These are phyloP conservation scores for Azolla pinnata DNA, from an alignment of 75 land plant genomes.

Conservation along the genomic window DNA sequence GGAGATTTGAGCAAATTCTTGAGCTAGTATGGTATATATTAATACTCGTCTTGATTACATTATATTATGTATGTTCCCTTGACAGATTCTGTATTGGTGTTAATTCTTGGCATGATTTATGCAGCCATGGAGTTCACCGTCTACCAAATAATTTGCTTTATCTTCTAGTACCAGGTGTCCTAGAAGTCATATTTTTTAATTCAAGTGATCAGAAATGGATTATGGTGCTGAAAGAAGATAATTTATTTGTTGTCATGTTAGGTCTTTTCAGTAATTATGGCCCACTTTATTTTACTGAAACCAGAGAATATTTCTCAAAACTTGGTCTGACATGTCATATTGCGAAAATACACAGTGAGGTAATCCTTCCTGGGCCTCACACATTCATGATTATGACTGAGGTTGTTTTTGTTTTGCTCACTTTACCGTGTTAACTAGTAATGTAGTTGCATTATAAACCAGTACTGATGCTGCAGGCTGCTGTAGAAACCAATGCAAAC, in stretches of 20 bases:
- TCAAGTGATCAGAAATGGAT: not conserved
- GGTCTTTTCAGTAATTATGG: slow-evolving; percentile 98
- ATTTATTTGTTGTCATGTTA: slow-evolving; percentile 13
- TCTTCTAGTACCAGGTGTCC: slow-evolving; percentile 79
- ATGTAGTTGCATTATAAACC: no score
- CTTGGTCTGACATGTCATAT: slow-evolving; percentile 91
- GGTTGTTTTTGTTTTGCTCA: not conserved
- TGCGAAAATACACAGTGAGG: slow-evolving; percentile 98
- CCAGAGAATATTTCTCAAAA: slow-evolving; percentile 76
- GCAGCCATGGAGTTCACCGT: slow-evolving; percentile 76
- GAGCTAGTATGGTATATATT: slow-evolving; percentile 47
- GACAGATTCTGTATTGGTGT: not conserved
- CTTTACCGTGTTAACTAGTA: not conserved
- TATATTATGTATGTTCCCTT: no score
- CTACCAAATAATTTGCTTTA: slow-evolving; percentile 78
- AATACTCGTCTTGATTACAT: not conserved
- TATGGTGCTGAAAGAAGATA: not conserved
- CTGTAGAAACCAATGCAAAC: slow-evolving; percentile 89
- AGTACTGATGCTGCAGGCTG: slow-evolving; percentile 53
- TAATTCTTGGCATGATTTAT: slow-evolving; percentile 5
- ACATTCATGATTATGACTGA: not conserved
- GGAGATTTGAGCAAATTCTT: slow-evolving; percentile 59
- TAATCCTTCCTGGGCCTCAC: slow-evolving; percentile 7
- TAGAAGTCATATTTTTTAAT: not conserved
- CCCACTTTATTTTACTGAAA: slow-evolving; percentile 78